phyloP scores from a whole-genome alignment of 1,139 yeast species.

The Saccharomyces hybrid region DNA sequence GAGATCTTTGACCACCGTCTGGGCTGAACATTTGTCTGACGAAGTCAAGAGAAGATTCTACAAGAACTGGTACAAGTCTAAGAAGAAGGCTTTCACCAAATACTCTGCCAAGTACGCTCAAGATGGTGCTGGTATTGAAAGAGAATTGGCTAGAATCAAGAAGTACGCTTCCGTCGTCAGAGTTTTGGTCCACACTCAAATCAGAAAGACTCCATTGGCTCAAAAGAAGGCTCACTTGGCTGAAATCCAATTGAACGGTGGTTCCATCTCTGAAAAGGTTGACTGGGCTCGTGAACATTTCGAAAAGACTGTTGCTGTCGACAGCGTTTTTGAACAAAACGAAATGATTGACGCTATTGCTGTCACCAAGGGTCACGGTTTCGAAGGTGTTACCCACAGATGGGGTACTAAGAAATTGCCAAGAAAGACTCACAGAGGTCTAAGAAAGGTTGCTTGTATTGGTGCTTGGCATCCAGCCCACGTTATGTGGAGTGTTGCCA shows the following conservation, averaged over 20 bases:
- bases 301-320: constrained; percentile 96
- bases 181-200: constrained; percentile 98
- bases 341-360: constrained; percentile 98
- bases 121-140: constrained; percentile 81
- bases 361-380: constrained; percentile 99
- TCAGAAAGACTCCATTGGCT: constrained; percentile 97
- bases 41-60: constrained; percentile 99
- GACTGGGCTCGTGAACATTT: constrained; percentile 99
- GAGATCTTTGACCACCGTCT: constrained; percentile 98
- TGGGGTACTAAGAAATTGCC: constrained; percentile 99
- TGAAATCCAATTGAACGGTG: constrained; percentile 99
- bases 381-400: constrained; percentile 99
- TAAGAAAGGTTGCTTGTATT: constrained; percentile 99
- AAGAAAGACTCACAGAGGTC: constrained; percentile 99
- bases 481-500: constrained; percentile 99
- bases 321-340: constrained; percentile 95
- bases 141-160: constrained; percentile 96
- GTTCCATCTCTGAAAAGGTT: constrained; percentile 94
- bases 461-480: constrained; percentile 99
- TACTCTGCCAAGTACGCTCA: constrained; percentile 96
- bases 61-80: constrained; percentile 99
- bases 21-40: constrained; percentile 99
- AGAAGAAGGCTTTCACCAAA: constrained; percentile 99
- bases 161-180: constrained; percentile 98
- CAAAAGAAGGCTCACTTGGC: constrained; percentile 99